Evolutionary conservation across 495 filamentous ascomycete species (phyloP), one percentile per base, ranked within the genome.

Genomic region (Niebla homalea): DNA sequence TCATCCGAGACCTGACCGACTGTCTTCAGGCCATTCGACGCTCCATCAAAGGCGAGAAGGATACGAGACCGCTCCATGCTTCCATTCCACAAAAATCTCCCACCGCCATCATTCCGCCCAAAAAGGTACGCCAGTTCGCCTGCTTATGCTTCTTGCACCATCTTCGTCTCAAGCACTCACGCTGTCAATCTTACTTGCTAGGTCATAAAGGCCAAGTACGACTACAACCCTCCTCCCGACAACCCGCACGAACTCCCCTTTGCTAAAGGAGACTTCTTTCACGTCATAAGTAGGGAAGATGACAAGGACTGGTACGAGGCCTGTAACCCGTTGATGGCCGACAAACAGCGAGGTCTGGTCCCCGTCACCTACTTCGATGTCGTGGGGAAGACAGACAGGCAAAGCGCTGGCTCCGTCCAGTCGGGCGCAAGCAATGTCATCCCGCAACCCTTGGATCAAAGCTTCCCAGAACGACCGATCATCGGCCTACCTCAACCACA

Each of bases 231-330:
- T 43, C 74, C 81, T 60, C 79, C 74, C 32, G 67, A 75, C 14
- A 65, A 70, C 46, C 64, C 61, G 15, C 82, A 89, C 62, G 87
- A 96, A 70, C 73, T 98, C 57, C 81, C 81, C 55, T 98, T 98
- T 67, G 82, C 80, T 57, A 84, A 87, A 60, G 92, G 92, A 57
- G 92, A 98, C 63, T 98, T 97, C 68, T 94, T 98, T 66, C 90
- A 97, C 71, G 93, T 98, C 49, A 89, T 97, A 65, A 89, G 87
- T 61, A 84, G 90, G 60, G 92, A 97, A 70, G 81, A 96, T 72
- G 89, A 97, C 63, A 65, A 66, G 18, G 86, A 94, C 64, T 98
- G 92, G 92, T 98, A 97, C 73, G 92, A 97, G 70, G 92, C 92
- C 16, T 97, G 89, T 71, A 98, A 98, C 67, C 92, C 92, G 50